A percentile compares a stretch with the other conserved stretches of the same genome.
These are phyloP conservation scores for Lactarius deliciosus DNA, from an alignment of 768 basidiomycete genomes.

Conservation along the genomic window DNA sequence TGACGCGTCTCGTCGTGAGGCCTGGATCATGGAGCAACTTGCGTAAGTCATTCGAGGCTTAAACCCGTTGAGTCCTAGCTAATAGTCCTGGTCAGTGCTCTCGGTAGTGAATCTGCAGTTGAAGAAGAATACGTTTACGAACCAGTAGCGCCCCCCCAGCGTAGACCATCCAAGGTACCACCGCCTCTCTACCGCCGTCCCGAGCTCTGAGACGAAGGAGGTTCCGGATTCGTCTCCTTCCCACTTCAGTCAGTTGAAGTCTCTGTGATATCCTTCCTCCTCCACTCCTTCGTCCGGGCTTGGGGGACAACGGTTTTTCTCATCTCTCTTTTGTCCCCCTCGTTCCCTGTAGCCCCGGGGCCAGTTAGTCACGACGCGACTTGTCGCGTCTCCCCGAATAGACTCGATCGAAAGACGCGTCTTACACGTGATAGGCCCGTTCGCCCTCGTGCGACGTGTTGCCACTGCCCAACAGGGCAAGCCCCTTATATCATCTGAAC, in stretches of 20 bases:
- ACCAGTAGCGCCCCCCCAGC: constrained; percentile 52
- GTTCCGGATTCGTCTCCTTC: constrained; percentile 40
- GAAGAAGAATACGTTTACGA: constrained; percentile 85
- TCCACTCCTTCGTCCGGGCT: constrained; percentile 87
- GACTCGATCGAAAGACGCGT: constrained; percentile 28
- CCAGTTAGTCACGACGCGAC: constrained; percentile 27
- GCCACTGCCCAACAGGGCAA: constrained; percentile 28
- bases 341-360: constrained; percentile 45
- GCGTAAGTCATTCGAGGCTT: constrained; percentile 52
- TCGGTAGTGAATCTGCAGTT: constrained; percentile 68
- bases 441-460: constrained; percentile 31
- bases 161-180: constrained; percentile 85
- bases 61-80: constrained; percentile 2
- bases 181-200: constrained; percentile 82
- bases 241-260: constrained; percentile 53
- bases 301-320: constrained; percentile 76
- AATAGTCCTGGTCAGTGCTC: constrained; percentile 44
- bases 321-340: constrained; percentile 68
- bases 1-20: constrained; percentile 82
- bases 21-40: constrained; percentile 92
- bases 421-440: constrained; percentile 29
- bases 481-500: constrained; percentile 1
- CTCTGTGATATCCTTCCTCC: constrained; percentile 66
- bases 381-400: constrained; percentile 33
- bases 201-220: constrained; percentile 96